Evolutionary conservation across 805 yeast genomes (phyloP), one percentile per base, ranked within the genome.

Genomic region (Scheffersomyces ergatensis): DNA sequence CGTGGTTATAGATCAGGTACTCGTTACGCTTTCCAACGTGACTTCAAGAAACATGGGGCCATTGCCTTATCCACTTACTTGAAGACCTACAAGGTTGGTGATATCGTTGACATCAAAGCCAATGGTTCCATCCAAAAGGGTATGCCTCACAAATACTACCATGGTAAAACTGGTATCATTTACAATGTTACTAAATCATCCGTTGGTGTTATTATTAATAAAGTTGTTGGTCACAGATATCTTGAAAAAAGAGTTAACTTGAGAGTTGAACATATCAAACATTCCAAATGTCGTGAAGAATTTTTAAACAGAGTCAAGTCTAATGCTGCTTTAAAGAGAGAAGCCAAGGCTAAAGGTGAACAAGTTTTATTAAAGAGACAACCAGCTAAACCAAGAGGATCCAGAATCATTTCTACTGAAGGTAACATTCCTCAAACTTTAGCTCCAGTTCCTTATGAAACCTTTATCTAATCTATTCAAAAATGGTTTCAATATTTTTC

Each of bases 1-100:
- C 97, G 89, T 81, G 99, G 99, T 85, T 90, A 89, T 85, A 90
- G 99, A 90, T 89, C 97, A 67, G 93, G 99, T 81, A 92, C 99
- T 80, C 96, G 99, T 80, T 93, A 93, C 90, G 95, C 95, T 80
- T 93, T 93, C 95, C 88, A 89, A 78, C 93, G 99, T 79, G 98
- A 92, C 85, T 93, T 85, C 90, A 90, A 87, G 84, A 83, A 83
- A 77, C 95, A 92, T 78, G 99, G 99, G 76, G 75, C 84, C 63
- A 80, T 89, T 69, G 83, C 96, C 57, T 78, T 93, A 82, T 87
- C 97, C 60, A 87, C 95, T 71, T 93, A 92, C 93, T 78, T 93
- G 81, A 89, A 88, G 85, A 78, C 82, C 71, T 93, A 93, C 95
- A 89, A 83, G 78, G 97, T 93, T 65, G 99, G 99, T 70, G 99